These are phyloP conservation scores for Primulina huaijiensis DNA, from an alignment of 257 asterid genomes.

Conservation along the genomic window DNA sequence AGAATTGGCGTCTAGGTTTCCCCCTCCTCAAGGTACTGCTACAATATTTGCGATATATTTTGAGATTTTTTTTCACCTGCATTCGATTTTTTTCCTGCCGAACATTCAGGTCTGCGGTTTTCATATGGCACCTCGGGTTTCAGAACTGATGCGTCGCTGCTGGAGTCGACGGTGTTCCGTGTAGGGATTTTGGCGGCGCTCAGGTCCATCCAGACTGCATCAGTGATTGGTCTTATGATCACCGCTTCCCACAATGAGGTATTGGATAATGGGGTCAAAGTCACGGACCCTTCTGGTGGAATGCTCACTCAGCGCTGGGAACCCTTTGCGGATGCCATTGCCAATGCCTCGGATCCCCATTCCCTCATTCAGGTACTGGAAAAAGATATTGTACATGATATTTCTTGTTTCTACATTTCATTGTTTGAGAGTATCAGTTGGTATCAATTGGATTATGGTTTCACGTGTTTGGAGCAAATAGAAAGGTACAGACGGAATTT, in stretches of 20 bases:
- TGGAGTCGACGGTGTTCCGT: slow-evolving; percentile 76
- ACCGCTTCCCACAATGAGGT: slow-evolving; percentile 87
- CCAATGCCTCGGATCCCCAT: slow-evolving; percentile 63
- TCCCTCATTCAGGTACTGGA: slow-evolving; percentile 65
- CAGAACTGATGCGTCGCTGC: slow-evolving; percentile 65
- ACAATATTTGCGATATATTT: background rate
- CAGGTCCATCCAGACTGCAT: slow-evolving; percentile 68
- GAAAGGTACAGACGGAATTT: background rate
- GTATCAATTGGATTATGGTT: too few species aligned
- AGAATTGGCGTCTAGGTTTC: background rate
- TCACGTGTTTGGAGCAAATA: too few species aligned
- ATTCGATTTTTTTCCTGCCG: too few species aligned
- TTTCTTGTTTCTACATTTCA: too few species aligned
- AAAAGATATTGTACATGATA: background rate
- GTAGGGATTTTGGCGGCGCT: slow-evolving; percentile 85
- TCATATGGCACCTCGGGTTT: slow-evolving; percentile 94
- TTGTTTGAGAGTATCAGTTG: too few species aligned
- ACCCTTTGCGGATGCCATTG: slow-evolving; percentile 74
- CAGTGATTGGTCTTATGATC: slow-evolving; percentile 77
- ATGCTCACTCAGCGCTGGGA: slow-evolving; percentile 97
- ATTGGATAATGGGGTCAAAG: slow-evolving; percentile 81
- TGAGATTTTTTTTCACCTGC: background rate
- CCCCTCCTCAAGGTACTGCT: background rate
- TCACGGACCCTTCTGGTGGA: slow-evolving; percentile 89
- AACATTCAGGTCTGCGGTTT: slow-evolving; percentile 48